phyloP scores from a whole-genome alignment of 2,329 filamentous ascomycete species.

The Trichoderma breve region DNA sequence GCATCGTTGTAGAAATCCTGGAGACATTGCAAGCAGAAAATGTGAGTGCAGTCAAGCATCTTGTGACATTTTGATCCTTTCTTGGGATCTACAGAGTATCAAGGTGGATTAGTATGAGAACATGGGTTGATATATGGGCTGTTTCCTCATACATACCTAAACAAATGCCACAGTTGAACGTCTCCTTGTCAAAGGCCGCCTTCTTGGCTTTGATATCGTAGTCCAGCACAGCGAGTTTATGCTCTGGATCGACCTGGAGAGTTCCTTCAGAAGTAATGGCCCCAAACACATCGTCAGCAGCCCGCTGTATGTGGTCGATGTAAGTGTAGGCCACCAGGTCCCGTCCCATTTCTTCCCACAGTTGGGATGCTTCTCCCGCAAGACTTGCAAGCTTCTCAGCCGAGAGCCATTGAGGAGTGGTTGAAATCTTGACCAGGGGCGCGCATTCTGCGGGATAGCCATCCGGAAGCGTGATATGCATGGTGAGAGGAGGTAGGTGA shows the following conservation, averaged over 20 bases:
- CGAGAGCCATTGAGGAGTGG: constrained; percentile 58
- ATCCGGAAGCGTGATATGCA: constrained; percentile 54
- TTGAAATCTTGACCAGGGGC: constrained; percentile 51
- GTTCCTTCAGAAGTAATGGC: constrained; percentile 48
- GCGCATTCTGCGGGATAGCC: constrained; percentile 56
- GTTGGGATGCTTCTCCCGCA: constrained; percentile 46
- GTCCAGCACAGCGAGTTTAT: constrained; percentile 71
- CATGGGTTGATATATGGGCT: too few species aligned
- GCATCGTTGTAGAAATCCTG: constrained; percentile 87
- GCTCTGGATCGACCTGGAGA: constrained; percentile 52
- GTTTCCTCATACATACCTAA: constrained; percentile 48
- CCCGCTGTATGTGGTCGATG: constrained; percentile 61
- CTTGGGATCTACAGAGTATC: constrained; percentile 67
- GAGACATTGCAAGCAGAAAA: constrained; percentile 86
- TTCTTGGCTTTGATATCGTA: constrained; percentile 74
- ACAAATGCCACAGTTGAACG: constrained; percentile 85
- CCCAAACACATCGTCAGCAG: constrained; percentile 59
- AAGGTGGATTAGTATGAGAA: constrained; percentile 23
- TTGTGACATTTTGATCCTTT: constrained; percentile 80
- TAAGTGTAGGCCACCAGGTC: constrained; percentile 61
- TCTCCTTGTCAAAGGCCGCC: constrained; percentile 75
- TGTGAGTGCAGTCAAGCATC: constrained; percentile 80
- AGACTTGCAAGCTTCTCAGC: constrained; percentile 47
- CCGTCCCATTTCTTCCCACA: constrained; percentile 63
- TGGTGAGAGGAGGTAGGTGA: constrained; percentile 56